Conservation (phyloP, 2,329 filamentous ascomycete genomes). For the Emmonsiellopsis sp. region DNA sequence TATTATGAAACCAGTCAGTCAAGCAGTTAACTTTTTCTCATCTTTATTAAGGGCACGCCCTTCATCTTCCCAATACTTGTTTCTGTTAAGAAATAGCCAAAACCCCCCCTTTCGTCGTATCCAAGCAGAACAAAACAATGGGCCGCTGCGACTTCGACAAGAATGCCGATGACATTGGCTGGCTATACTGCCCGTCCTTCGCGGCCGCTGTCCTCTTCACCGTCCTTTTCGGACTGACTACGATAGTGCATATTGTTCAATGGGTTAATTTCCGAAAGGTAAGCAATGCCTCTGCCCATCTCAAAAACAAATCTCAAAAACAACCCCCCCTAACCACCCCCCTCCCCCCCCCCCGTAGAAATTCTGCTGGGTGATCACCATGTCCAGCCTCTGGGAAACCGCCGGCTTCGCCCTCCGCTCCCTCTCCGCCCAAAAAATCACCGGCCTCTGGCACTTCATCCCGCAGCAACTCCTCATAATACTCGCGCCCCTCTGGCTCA, state of each 20-base stretch:
- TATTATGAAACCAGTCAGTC: no score
- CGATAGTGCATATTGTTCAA: constrained; percentile 8
- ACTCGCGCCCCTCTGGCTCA: constrained; percentile 23
- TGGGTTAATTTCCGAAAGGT: constrained; percentile 11
- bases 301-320: no score
- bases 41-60: no score
- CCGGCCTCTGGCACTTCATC: constrained; percentile 7
- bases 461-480: constrained; percentile 12
- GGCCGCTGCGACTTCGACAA: background rate
- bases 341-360: constrained; percentile 3
- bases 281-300: no score
- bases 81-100: background rate
- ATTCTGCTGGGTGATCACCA: constrained; percentile 14
- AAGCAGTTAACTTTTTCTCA: no score
- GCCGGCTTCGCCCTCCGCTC: constrained; percentile 10
- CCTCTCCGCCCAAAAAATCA: constrained; percentile 6
- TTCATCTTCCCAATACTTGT: background rate
- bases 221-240: constrained; percentile 6
- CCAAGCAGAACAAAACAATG: background rate
- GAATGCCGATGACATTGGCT: constrained; percentile 7
- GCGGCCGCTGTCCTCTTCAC: constrained; percentile 10
- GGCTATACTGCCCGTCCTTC: constrained; percentile 13
- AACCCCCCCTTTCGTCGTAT: background rate
- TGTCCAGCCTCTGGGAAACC: constrained; percentile 10
- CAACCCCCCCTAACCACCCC: background rate